phyloP scores from a whole-genome alignment of 345 rosid species.

The Corymbia maculata region DNA sequence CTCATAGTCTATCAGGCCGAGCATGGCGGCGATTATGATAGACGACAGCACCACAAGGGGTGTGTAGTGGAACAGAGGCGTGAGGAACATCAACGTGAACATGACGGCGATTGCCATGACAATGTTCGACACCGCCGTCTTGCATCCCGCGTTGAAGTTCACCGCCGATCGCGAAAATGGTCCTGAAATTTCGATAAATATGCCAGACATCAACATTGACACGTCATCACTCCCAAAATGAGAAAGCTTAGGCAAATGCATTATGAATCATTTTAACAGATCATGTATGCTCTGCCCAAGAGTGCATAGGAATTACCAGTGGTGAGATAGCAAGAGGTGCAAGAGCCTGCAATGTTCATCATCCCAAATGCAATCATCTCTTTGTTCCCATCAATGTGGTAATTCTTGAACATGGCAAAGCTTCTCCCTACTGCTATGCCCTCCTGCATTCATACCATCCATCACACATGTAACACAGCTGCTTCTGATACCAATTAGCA shows the following conservation, averaged over 20 bases:
- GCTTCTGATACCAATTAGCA: neutral
- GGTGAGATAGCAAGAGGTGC: constrained; percentile 82
- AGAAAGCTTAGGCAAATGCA: neutral
- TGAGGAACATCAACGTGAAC: constrained; percentile 55
- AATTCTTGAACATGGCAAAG: constrained; percentile 84
- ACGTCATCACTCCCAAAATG: neutral
- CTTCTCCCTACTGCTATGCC: constrained; percentile 96
- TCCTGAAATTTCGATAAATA: constrained; percentile 25
- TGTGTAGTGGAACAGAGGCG: constrained; percentile 74
- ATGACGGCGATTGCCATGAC: constrained; percentile 78
- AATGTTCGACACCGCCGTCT: constrained; percentile 79
- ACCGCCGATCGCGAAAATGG: constrained; percentile 89
- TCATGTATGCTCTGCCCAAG: neutral
- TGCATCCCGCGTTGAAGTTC: constrained; percentile 92
- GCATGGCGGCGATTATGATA: constrained; percentile 78
- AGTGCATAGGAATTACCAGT: constrained; percentile 29
- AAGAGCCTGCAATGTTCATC: constrained; percentile 86
- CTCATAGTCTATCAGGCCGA: constrained; percentile 76
- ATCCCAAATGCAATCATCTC: constrained; percentile 90
- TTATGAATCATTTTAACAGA: neutral
- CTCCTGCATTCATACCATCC: constrained; percentile 32
- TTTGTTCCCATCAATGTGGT: constrained; percentile 86
- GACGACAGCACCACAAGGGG: constrained; percentile 78
- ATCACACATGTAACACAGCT: neutral
- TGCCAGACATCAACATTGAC: neutral